phyloP scores from a whole-genome alignment of 148 eudicot genomes.

The Vaccinium macrocarpon region DNA sequence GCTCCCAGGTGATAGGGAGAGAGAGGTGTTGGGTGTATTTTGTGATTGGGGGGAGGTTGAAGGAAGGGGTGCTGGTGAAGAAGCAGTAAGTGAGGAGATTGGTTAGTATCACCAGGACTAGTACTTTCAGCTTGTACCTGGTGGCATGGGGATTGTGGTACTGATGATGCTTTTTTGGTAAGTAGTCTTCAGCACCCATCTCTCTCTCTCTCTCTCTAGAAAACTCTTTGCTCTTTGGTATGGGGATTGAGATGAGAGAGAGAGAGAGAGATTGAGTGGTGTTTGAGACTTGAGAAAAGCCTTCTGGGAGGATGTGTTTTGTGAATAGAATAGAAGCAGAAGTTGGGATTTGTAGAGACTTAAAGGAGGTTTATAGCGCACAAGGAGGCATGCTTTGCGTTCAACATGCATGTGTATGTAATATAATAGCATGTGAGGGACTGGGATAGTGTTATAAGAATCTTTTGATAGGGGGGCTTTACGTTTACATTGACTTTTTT shows the following conservation, averaged over 20 bases:
- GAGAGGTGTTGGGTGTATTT: slow-evolving; percentile 24
- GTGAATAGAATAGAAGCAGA: neutral
- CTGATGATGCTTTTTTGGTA: slow-evolving; percentile 21
- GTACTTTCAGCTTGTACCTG: slow-evolving; percentile 33
- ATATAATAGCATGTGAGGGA: neutral
- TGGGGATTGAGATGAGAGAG: neutral
- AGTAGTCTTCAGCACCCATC: slow-evolving; percentile 35
- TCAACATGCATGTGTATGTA: neutral
- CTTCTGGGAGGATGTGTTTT: neutral
- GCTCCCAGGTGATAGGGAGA: slow-evolving; percentile 13
- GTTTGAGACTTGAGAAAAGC: too few relatives aligned
- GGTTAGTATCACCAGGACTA: slow-evolving; percentile 23
- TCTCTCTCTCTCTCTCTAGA: neutral
- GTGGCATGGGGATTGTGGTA: slow-evolving; percentile 6
- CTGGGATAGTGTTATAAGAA: neutral
- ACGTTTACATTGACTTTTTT: too few relatives aligned
- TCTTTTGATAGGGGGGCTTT: neutral
- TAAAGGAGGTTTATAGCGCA: neutral
- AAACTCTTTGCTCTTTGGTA: neutral
- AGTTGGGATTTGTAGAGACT: slow-evolving; percentile 4
- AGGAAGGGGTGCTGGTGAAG: slow-evolving; percentile 18
- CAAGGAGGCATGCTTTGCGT: slow-evolving; percentile 1
- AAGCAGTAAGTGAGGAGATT: slow-evolving; percentile 38
- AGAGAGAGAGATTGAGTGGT: neutral
- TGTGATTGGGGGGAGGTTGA: slow-evolving; percentile 17